phyloP scores from a whole-genome alignment of 2,329 filamentous ascomycete genomes.

The Calycina marina region DNA sequence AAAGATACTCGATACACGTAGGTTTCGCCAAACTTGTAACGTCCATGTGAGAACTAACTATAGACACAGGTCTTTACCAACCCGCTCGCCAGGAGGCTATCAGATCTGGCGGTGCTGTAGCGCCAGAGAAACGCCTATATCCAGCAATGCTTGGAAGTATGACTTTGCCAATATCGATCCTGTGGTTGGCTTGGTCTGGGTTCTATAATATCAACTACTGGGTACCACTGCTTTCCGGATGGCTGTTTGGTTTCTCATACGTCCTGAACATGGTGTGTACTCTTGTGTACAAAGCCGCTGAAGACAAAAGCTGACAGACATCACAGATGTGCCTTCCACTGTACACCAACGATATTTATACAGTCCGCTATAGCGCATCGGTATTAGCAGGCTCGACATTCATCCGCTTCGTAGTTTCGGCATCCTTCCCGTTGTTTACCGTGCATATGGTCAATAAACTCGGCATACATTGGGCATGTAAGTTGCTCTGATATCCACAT shows the following conservation, averaged over 20 bases:
- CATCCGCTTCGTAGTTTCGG: not conserved
- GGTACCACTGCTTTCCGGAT: not conserved
- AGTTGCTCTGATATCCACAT: too few species aligned
- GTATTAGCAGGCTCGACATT: not conserved
- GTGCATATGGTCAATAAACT: slow-evolving; percentile 21
- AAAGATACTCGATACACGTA: too few species aligned
- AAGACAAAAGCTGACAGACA: not conserved
- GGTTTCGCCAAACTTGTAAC: too few species aligned
- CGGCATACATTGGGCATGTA: slow-evolving; percentile 26
- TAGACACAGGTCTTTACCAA: slow-evolving; percentile 3
- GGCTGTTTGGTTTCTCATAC: not conserved
- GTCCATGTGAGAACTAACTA: too few species aligned
- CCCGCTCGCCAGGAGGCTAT: slow-evolving; percentile 1
- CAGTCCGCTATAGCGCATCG: not conserved
- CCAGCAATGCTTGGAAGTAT: slow-evolving; percentile 35
- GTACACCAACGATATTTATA: not conserved
- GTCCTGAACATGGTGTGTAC: slow-evolving; percentile 21
- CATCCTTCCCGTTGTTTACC: not conserved
- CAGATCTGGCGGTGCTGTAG: not conserved
- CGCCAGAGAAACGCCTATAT: slow-evolving; percentile 43
- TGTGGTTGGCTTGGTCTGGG: slow-evolving; percentile 23
- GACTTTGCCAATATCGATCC: slow-evolving; percentile 16
- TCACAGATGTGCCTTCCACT: not conserved
- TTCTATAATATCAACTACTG: not conserved
- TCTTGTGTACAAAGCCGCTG: slow-evolving; percentile 5